These are phyloP conservation scores for Buddleja alternifolia DNA, from an alignment of 257 asterid genomes.

Conservation along the genomic window DNA sequence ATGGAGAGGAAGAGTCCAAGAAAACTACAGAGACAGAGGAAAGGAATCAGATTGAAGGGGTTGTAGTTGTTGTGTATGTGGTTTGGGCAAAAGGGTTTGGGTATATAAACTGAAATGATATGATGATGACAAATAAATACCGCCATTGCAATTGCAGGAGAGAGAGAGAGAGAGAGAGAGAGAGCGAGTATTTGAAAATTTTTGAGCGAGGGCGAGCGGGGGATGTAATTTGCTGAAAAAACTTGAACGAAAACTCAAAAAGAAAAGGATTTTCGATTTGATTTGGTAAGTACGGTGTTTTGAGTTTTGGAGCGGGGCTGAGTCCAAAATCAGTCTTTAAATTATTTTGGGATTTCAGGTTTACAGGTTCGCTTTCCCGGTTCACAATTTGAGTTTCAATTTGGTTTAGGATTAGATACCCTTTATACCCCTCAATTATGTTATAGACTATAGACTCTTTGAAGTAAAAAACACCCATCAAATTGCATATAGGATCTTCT, in stretches of 20 bases:
- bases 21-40: not conserved
- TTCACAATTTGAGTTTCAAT: not conserved
- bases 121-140: not conserved
- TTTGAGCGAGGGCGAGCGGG: conserved; percentile 25
- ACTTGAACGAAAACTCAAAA: conserved; percentile 19
- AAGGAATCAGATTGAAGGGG: not conserved
- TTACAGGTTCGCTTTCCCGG: conserved; percentile 22
- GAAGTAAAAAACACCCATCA: too few species aligned
- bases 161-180: too few species aligned
- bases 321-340: conserved; percentile 18
- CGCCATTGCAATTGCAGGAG: conserved; percentile 35
- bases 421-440: too few species aligned
- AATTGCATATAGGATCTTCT: too few species aligned
- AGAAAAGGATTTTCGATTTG: conserved; percentile 29
- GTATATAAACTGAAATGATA: conserved; percentile 24
- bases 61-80: conserved; percentile 14
- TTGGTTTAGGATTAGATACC: not conserved
- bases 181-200: conserved; percentile 36
- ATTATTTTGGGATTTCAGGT: conserved; percentile 26
- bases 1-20: not conserved
- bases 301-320: not conserved
- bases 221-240: conserved; percentile 8
- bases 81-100: not conserved
- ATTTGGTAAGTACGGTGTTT: not conserved
- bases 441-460: too few species aligned